phyloP scores from a whole-genome alignment of 75 land plant species.

The Ceratopteris richardii region DNA sequence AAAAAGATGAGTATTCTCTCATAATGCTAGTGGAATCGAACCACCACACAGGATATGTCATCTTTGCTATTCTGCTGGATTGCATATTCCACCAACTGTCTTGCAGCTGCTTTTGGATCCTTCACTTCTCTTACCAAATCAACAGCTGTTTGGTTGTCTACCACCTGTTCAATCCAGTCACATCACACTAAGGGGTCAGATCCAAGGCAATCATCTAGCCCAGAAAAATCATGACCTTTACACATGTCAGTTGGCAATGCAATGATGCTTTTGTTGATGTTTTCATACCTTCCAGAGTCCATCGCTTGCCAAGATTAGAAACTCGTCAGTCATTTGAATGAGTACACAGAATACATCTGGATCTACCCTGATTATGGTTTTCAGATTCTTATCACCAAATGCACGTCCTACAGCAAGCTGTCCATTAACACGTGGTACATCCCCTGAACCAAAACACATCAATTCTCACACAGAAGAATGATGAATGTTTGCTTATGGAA shows the following conservation, averaged over 20 bases:
- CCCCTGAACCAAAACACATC: constrained; percentile 37
- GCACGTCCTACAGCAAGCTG: constrained; percentile 81
- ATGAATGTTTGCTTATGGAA: too few relatives aligned
- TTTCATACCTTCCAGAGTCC: constrained; percentile 66
- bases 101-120: constrained; percentile 47
- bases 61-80: constrained; percentile 44
- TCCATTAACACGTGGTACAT: constrained; percentile 83
- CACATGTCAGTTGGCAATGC: too few relatives aligned
- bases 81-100: constrained; percentile 42
- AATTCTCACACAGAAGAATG: too few relatives aligned
- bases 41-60: constrained; percentile 63
- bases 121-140: constrained; percentile 35
- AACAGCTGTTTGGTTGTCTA: constrained; percentile 56
- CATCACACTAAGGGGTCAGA: too few relatives aligned
- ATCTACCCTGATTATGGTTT: constrained; percentile 72
- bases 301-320: constrained; percentile 78
- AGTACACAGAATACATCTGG: constrained; percentile 44
- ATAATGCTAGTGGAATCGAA: too few relatives aligned
- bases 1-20: too few relatives aligned
- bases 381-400: constrained; percentile 73
- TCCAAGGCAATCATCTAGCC: too few relatives aligned
- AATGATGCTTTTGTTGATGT: not conserved
- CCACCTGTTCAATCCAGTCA: too few relatives aligned
- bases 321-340: constrained; percentile 38
- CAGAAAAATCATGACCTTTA: too few relatives aligned